phyloP scores from a whole-genome alignment of 192 early-diverging fungal genomes.

The Gonapodya prolifera region DNA sequence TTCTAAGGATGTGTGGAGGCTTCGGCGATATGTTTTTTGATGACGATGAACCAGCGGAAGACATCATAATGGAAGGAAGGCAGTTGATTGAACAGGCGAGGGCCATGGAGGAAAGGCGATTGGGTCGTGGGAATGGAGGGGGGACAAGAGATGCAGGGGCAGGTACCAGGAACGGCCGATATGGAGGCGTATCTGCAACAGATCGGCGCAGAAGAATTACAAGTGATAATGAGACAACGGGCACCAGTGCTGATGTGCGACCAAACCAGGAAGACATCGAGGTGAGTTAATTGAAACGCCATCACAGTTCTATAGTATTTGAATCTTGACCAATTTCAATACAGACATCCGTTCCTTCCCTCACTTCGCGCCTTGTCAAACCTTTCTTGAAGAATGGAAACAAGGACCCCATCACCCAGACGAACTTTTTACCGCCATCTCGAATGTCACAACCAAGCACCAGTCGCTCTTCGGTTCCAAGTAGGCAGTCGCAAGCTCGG shows the following conservation, averaged over 20 bases:
- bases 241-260: not conserved
- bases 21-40: not conserved
- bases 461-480: not conserved
- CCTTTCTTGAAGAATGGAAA: not conserved
- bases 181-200: not conserved
- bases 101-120: slow-evolving; percentile 15
- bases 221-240: not conserved
- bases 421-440: not conserved
- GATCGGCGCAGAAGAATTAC: not conserved
- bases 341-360: not conserved
- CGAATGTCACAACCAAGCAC: not conserved
- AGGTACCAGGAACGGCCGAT: not conserved
- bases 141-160: not conserved
- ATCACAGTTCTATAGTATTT: not conserved
- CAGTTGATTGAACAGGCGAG: slow-evolving; percentile 27
- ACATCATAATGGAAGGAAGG: slow-evolving; percentile 27
- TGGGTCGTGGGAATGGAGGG: not conserved
- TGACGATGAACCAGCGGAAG: slow-evolving; percentile 21
- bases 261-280: not conserved
- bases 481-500: not conserved
- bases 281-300: not conserved
- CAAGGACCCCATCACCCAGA: not conserved
- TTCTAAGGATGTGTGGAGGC: slow-evolving; percentile 44
- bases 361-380: not conserved
- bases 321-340: not conserved